Conservation (phyloP, 179 eudicot genomes). For the Spergularia azorica region DNA sequence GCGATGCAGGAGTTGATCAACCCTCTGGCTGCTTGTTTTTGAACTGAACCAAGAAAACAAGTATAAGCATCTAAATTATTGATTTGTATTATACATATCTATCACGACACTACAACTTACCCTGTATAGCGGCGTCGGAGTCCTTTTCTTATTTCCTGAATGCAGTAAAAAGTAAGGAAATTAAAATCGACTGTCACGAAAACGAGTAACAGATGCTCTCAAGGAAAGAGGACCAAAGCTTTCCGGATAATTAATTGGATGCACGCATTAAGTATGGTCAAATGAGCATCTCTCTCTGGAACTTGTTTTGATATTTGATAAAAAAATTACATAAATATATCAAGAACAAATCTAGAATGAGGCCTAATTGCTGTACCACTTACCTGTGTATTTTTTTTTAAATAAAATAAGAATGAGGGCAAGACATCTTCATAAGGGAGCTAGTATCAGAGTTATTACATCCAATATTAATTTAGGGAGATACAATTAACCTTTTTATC, state of each 20-base stretch:
- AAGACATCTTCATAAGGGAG: no score
- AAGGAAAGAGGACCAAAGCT: not conserved
- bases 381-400: no score
- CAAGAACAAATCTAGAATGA: no score
- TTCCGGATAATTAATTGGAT: not conserved
- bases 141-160: constrained; percentile 44
- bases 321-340: no score
- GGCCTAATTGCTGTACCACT: no score
- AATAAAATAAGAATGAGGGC: no score
- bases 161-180: not conserved
- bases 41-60: constrained; percentile 39
- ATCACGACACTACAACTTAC: constrained; percentile 36
- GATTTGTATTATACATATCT: not conserved
- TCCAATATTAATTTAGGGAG: no score
- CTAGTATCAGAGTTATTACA: no score
- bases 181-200: not conserved
- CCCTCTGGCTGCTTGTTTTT: constrained; percentile 68
- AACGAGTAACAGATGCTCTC: not conserved
- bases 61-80: constrained; percentile 2
- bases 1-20: constrained; percentile 73
- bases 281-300: not conserved
- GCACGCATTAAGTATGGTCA: not conserved
- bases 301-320: not conserved
- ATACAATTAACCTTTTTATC: no score
- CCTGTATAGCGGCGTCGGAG: constrained; percentile 38